Base-by-base conservation (phyloP, 2,329 filamentous ascomycete species). In the Aspergillus unguis region DNA sequence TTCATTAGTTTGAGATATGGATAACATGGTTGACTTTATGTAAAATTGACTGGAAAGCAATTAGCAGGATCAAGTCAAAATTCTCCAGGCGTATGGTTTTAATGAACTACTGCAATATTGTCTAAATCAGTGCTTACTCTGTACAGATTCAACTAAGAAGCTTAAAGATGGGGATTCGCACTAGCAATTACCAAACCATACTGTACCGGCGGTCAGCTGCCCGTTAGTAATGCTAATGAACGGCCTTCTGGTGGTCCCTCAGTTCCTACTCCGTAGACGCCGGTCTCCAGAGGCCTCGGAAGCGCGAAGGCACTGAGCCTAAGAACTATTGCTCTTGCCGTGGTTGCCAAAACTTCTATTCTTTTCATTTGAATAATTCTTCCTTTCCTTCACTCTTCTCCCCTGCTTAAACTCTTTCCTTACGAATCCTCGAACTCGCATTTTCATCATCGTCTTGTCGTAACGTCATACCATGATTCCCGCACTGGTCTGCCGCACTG, bases 391-490 rank as follows among this genome's bases (percentile, higher is more conserved):
- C 25, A 36, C 17, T 54, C 26, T 32, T 26, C 23, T 10, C 23
- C 23, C 11, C n/a, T 17, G 10, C 11, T 25, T 31, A 4, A 37
- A 41, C 26, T 50, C 42, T 45, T 23, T 9, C 31, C 27, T 42
- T 44, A 33, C 41, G 27, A 31, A n/a, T 36, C 36, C 31, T 44
- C 25, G 47, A 17, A 35, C 50, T 51, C 32, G 28, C 31, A 4
- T 11, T 36, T 9, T 33, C 10, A 27, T 47, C 37, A 27, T 48
- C 41, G n/a, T 41, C 45, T 35, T 48, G 27, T 36, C 26, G 6
- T 43, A 48, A 33, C 45, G 40, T 44, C 41, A 47, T 53, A 48
- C 29, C 33, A 53, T 45, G 41, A 38, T 45, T 44, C 25, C 46
- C 46, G 31, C 46, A 43, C 43, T 42, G 28, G 27, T 49, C 28